phyloP scores from a whole-genome alignment of 768 basidiomycete species.

The Tricholoma saponaceum region DNA sequence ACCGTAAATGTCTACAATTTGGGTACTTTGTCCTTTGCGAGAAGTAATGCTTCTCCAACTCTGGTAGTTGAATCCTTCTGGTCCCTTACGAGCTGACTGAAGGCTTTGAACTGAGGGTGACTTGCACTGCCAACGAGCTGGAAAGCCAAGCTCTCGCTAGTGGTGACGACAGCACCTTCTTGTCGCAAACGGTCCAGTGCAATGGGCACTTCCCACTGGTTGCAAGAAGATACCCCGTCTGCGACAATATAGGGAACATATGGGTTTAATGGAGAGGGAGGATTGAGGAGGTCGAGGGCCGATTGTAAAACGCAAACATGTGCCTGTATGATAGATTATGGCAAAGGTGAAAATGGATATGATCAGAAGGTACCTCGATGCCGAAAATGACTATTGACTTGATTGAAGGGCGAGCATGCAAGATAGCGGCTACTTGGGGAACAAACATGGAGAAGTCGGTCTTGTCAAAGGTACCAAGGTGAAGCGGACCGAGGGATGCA shows the following conservation, averaged over 20 bases:
- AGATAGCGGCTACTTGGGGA: constrained; percentile 52
- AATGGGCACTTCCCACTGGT: constrained; percentile 17
- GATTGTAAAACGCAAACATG: constrained; percentile 79
- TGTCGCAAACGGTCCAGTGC: constrained; percentile 15
- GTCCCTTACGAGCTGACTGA: constrained; percentile 17
- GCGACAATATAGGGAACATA: constrained; percentile 18
- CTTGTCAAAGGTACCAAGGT: constrained; percentile 67
- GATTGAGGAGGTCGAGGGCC: constrained; percentile 25
- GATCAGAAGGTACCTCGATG: constrained; percentile 65
- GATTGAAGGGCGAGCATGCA: constrained; percentile 44
- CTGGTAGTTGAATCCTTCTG: constrained; percentile 13
- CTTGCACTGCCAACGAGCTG: constrained; percentile 15
- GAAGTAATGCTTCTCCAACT: constrained; percentile 15
- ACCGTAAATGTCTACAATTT: too few relatives aligned
- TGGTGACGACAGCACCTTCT: constrained; percentile 16
- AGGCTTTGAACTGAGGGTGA: constrained; percentile 17
- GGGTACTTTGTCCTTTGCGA: background rate
- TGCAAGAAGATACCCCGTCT: constrained; percentile 17
- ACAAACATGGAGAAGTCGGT: constrained; percentile 84
- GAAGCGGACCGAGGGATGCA: constrained; percentile 48
- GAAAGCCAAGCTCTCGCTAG: constrained; percentile 19
- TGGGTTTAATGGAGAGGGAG: constrained; percentile 15
- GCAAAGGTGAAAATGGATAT: background rate
- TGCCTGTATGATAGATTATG: constrained; percentile 6
- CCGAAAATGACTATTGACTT: constrained; percentile 75